Conservation (phyloP, 2,329 filamentous ascomycete genomes). For the Aspergillus luchuensis region DNA sequence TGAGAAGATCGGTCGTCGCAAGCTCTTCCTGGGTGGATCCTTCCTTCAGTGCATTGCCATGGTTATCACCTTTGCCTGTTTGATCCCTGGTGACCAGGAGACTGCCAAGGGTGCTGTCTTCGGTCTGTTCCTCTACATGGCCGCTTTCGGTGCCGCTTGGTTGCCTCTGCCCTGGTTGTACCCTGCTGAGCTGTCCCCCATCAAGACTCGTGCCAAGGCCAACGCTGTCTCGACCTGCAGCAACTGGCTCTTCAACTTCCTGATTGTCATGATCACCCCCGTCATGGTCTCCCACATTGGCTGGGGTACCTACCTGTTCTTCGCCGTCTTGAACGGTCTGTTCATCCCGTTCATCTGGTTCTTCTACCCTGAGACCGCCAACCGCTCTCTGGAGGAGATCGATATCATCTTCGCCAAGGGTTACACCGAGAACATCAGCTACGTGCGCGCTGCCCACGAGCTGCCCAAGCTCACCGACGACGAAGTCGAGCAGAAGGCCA, state of each 20-base stretch:
- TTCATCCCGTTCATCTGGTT: conserved; percentile 58
- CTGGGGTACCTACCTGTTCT: conserved; percentile 51
- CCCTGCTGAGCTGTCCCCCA: conserved; percentile 56
- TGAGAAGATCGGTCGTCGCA: conserved; percentile 51
- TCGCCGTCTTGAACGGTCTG: conserved; percentile 43
- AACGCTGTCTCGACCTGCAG: conserved; percentile 57
- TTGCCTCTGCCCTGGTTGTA: conserved; percentile 63
- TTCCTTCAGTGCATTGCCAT: conserved; percentile 43
- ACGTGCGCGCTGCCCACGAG: conserved; percentile 36
- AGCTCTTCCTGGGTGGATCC: conserved; percentile 44
- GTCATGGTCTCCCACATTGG: conserved; percentile 43
- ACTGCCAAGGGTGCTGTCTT: conserved; percentile 50
- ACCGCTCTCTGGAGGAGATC: conserved; percentile 48
- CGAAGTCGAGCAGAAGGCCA: conserved; percentile 37
- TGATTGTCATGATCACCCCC: conserved; percentile 54
- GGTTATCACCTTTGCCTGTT: conserved; percentile 43
- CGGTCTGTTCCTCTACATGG: conserved; percentile 69
- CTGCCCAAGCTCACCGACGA: conserved; percentile 39
- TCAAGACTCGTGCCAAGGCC: conserved; percentile 58
- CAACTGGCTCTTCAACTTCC: conserved; percentile 61
- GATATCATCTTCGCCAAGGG: conserved; percentile 51
- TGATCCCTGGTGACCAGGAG: conserved; percentile 33
- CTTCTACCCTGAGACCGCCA: conserved; percentile 56
- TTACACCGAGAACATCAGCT: conserved; percentile 45
- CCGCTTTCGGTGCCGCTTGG: conserved; percentile 68